Conservation (phyloP, 2,329 filamentous ascomycete species). For the Fusarium concolor region DNA sequence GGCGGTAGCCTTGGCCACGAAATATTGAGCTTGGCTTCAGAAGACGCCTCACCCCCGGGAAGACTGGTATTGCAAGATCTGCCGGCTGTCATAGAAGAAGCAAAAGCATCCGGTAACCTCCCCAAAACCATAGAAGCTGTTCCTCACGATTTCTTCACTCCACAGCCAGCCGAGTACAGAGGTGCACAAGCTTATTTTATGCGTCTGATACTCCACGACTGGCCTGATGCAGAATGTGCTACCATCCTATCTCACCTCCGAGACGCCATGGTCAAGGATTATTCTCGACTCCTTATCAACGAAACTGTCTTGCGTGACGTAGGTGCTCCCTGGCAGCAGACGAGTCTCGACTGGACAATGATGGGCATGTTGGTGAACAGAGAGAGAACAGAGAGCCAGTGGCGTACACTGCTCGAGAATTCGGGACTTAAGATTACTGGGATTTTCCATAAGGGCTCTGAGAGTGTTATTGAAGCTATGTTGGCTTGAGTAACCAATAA, state of each 20-base stretch:
- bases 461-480: slow-evolving; percentile 31
- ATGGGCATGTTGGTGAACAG: slow-evolving; percentile 43
- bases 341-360: slow-evolving; percentile 45
- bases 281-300: slow-evolving; percentile 37
- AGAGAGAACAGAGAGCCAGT: slow-evolving; percentile 37
- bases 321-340: slow-evolving; percentile 38
- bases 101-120: not conserved
- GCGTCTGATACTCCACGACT: slow-evolving; percentile 61
- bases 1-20: slow-evolving; percentile 28
- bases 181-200: slow-evolving; percentile 58
- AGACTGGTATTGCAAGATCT: slow-evolving; percentile 21
- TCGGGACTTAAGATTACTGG: slow-evolving; percentile 23
- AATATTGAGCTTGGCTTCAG: not conserved
- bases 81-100: slow-evolving; percentile 22
- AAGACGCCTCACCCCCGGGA: not conserved
- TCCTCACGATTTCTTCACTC: slow-evolving; percentile 44
- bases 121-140: slow-evolving; percentile 8
- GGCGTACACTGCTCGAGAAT: slow-evolving; percentile 23
- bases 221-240: slow-evolving; percentile 54
- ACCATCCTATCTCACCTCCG: slow-evolving; percentile 46
- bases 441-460: slow-evolving; percentile 16
- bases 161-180: slow-evolving; percentile 34
- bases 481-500: not conserved
- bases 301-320: slow-evolving; percentile 29
- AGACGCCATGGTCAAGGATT: slow-evolving; percentile 34